phyloP scores from a whole-genome alignment of 129 eudicot genomes.

The Lonicera japonica region DNA sequence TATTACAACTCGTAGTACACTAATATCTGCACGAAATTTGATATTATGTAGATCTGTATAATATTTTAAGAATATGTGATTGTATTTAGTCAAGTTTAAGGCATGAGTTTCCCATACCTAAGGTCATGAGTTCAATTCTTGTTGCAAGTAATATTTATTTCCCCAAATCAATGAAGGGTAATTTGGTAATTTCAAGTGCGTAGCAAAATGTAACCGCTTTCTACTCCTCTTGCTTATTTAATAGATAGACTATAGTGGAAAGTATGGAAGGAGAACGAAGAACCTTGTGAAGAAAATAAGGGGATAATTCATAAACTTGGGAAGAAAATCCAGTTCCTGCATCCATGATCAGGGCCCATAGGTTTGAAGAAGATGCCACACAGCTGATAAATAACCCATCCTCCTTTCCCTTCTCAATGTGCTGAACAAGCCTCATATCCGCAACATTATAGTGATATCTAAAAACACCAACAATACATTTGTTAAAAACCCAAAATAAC shows the following conservation, averaged over 20 bases:
- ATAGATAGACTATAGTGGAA: not conserved
- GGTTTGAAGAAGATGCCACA: constrained; percentile 65
- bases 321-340: constrained; percentile 69
- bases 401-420: constrained; percentile 70
- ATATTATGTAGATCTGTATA: too few species aligned
- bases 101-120: too few species aligned
- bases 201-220: too few species aligned
- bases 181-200: too few species aligned
- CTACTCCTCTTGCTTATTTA: too few species aligned
- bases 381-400: constrained; percentile 75
- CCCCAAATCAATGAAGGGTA: too few species aligned
- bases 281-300: constrained; percentile 73
- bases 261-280: not conserved
- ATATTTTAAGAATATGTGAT: too few species aligned
- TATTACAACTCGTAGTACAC: too few species aligned
- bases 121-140: too few species aligned
- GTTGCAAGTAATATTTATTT: too few species aligned
- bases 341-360: constrained; percentile 94
- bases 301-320: constrained; percentile 78
- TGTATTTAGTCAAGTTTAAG: too few species aligned
- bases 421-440: constrained; percentile 58
- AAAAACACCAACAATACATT: constrained; percentile 11
- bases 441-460: constrained; percentile 90
- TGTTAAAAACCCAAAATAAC: not conserved
- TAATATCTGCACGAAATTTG: too few species aligned